phyloP scores from a whole-genome alignment of 2,329 filamentous ascomycete genomes.

The Verticillium nonalfalfae region DNA sequence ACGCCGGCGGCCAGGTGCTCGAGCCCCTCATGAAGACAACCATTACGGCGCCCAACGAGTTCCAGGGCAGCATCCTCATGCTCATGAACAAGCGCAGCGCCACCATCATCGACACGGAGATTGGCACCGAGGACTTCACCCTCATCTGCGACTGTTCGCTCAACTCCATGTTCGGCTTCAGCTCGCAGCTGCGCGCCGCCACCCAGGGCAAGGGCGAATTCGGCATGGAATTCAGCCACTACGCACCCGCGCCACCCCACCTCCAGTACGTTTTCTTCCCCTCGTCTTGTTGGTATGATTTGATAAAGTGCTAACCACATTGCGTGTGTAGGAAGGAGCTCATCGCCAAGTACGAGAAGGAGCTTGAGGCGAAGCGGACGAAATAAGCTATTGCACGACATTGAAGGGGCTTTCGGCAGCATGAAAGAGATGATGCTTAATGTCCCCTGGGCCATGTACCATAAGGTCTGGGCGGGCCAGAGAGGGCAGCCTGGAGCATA shows the following conservation, averaged over 20 bases:
- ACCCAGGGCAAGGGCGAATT: conserved; percentile 99
- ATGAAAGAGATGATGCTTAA: neutral
- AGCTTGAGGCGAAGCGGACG: conserved; percentile 49
- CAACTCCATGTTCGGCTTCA: conserved; percentile 98
- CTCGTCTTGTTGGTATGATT: conserved; percentile 5
- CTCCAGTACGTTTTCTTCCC: conserved; percentile 62
- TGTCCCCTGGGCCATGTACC: neutral
- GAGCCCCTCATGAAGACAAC: conserved; percentile 98
- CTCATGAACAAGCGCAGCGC: conserved; percentile 96
- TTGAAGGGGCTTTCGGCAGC: neutral
- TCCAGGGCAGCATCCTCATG: conserved; percentile 93
- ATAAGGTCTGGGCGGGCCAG: neutral
- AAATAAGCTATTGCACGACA: conserved; percentile 29
- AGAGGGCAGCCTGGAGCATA: neutral
- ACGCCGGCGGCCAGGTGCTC: conserved; percentile 75
- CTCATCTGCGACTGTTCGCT: conserved; percentile 86
- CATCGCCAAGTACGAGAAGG: conserved; percentile 51
- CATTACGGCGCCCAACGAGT: conserved; percentile 92
- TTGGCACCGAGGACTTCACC: conserved; percentile 89
- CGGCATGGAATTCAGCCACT: conserved; percentile 98
- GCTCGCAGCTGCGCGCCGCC: conserved; percentile 79
- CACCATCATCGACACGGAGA: conserved; percentile 91
- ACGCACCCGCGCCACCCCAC: conserved; percentile 78
- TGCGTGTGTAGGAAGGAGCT: conserved; percentile 44
- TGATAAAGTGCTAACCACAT: conserved; percentile 15